Evolutionary conservation across 2,329 filamentous ascomycete species (phyloP), one percentile per base, ranked within the genome.

Genomic region (Aspergillus ochraceus): DNA sequence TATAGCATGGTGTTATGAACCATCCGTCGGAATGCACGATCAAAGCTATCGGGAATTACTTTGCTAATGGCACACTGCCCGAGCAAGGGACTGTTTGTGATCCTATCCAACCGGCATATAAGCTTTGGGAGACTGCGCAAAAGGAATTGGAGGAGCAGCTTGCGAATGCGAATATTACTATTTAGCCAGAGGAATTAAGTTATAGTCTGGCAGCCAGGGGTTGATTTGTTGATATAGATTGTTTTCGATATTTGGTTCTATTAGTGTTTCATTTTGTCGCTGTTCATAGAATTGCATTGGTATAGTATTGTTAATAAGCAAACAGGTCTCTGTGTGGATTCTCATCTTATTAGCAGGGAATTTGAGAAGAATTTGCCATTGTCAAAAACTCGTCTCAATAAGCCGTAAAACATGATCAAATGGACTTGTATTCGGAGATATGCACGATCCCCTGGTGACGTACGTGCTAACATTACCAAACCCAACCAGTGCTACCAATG

Each of bases 21-120:
- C 55, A 57, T 26, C 55, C 55, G 2, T 57, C 56, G 5, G 42
- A 51, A 14, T 58, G 56, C 17, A 54, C 50, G 19, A 53, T 54
- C 19, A 46, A 54, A 3, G 45, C 45, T 14, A 46, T 58, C 14
- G 29, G 36, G 12, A 51, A 54, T 4, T 58, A 58, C 20, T 58
- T 58, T n/a, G 50, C 17, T 5, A 45, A 49, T 12, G 56, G 56
- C 6, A 58, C 29, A 19, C 26, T 58, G 29, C 56, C 56, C 6
- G 45, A 58, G 19, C 22, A 36, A 24, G 51, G 51, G 6, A 58
- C 51, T 10, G 29, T n/a, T 20, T 58, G 56, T 22, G 20, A 58
- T 42, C 56, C 56, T 12, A 42, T 49, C n/a, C 22, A 32, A 51
- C 47, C 56, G 5, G 50, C 20, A 2, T 49, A 29, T 12, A 51